A percentile compares a stretch with the other conserved stretches of the same genome.
These are phyloP conservation scores for Peronospora destructor DNA, from an alignment of 352 stramenopile species.

Conservation along the genomic window DNA sequence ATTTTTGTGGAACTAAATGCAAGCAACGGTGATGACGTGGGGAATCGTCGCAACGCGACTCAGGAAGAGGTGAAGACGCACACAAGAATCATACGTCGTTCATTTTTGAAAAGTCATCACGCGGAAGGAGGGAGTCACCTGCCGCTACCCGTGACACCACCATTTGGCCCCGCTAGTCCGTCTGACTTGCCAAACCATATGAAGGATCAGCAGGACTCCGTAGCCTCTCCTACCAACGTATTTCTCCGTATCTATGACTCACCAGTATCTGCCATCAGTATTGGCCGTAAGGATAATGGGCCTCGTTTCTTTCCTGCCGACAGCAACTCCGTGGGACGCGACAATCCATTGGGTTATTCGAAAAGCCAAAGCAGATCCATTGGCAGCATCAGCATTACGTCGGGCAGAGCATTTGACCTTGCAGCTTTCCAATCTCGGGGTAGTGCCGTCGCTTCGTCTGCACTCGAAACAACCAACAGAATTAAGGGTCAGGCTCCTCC, in stretches of 20 bases:
- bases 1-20: conserved; percentile 82
- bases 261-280: conserved; percentile 24
- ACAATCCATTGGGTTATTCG: conserved; percentile 8
- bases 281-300: conserved; percentile 1
- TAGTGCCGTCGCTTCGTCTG: background rate
- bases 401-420: conserved; percentile 45
- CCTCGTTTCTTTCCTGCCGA: conserved; percentile 10
- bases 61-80: conserved; percentile 55
- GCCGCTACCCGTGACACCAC: conserved; percentile 5
- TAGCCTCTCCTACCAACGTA: conserved; percentile 39
- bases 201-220: conserved; percentile 4
- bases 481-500: conserved; percentile 7
- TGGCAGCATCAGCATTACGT: conserved; percentile 14
- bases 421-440: conserved; percentile 40
- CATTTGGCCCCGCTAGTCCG: conserved; percentile 5
- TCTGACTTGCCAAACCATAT: conserved; percentile 2
- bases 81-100: conserved; percentile 65
- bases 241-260: conserved; percentile 74
- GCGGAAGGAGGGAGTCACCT: conserved; percentile 28
- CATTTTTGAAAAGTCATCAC: conserved; percentile 64
- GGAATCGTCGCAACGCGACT: conserved; percentile 21
- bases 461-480: conserved; percentile 13
- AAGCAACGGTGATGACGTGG: conserved; percentile 16
- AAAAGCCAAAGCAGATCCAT: conserved; percentile 18
- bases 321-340: conserved; percentile 14